Evolutionary conservation across 345 rosid species (phyloP), one percentile per base, ranked within the genome.

Genomic region (Cochlearia excelsa): DNA sequence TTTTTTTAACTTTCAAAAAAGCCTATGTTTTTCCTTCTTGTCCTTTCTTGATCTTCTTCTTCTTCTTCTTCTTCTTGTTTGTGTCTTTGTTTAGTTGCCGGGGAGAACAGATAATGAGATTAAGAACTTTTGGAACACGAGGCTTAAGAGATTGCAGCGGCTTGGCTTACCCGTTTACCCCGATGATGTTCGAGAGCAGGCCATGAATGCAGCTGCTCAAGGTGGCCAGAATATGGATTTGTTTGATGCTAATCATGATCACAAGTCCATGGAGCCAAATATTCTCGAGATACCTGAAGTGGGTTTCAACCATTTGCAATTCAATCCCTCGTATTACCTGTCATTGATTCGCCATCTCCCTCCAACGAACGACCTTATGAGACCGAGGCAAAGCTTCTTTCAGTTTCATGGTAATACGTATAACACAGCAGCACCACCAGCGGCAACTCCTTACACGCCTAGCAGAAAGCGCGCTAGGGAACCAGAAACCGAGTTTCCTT

Each of bases 51-150:
- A 3, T 64, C 10, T 52, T 27, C 29, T 30, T 46, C 2, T 38
- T 35, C 26, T 42, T 4, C 10, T 59, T 64, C 10, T 52, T 27
- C 29, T 16, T 16, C 23, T 16, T 16, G 23, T 16, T 16, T 16
- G 23, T 16, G 23, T 16, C 23, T 16, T 16, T 16, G 23, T 56
- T 56, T 45, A 86, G 93, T 31, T 86, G 46, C 89, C 84, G 9
- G 89, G 93, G 7, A 77, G 89, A 40, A 86, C 93, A 2, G 89
- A 83, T 58, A 83, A 86, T 66, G 93, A 86, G 75, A 86, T 86
- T 47, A 86, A 86, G 77, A 83, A 86, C 34, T 86, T 75, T 65
- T 83, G 89, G 87, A 83, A 83, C 54, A 83, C 86, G 7, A 74
- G 88, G 46, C 63, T 77, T 6, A 85, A 85, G 73, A 77, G 83